Percentiles rank a stretch among this genome's conserved stretches.
Conservation (phyloP, 257 asterid species). For the Schizonepeta tenuifolia region DNA sequence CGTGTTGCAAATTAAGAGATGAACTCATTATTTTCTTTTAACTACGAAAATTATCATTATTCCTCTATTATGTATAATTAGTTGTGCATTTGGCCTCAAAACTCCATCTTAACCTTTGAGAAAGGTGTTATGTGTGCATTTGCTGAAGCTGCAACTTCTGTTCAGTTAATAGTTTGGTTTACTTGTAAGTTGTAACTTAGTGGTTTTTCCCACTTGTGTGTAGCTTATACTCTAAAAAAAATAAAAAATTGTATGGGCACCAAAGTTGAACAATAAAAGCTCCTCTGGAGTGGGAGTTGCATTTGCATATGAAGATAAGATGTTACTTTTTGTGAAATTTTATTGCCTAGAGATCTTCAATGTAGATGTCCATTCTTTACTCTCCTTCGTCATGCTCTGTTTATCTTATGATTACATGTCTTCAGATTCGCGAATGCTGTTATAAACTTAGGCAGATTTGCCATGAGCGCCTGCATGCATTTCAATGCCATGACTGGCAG, state of each 20-base stretch:
- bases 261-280: neutral
- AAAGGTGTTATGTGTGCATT: constrained; percentile 4
- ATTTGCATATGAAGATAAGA: neutral
- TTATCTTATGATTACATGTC: constrained; percentile 6
- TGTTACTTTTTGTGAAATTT: neutral
- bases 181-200: neutral
- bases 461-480: constrained; percentile 1
- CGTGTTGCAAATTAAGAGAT: neutral
- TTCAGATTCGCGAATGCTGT: neutral
- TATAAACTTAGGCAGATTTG: constrained; percentile 5
- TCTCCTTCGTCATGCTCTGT: neutral
- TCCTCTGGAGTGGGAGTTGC: neutral
- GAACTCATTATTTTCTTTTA: neutral
- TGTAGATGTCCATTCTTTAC: neutral
- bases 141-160: neutral
- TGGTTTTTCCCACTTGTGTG: neutral
- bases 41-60: neutral
- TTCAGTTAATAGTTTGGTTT: neutral
- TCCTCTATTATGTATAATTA: neutral
- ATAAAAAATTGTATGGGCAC: neutral
- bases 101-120: neutral
- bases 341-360: neutral
- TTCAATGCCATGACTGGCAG: constrained; percentile 3
- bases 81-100: constrained; percentile 1
- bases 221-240: neutral